These are phyloP conservation scores for Anisodus tanguticus DNA, from an alignment of 257 asterid species.

Conservation along the genomic window DNA sequence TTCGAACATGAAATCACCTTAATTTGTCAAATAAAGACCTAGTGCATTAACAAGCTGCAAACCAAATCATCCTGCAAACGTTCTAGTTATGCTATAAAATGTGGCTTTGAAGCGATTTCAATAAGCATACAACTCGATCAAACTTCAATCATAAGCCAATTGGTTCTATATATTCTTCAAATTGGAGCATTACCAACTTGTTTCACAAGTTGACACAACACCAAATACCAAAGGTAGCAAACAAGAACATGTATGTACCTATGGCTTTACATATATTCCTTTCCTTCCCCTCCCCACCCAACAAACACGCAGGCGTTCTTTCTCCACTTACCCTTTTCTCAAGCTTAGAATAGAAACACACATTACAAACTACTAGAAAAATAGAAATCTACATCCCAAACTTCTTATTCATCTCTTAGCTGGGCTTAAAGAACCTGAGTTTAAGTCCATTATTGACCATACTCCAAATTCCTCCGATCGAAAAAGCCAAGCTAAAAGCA, in stretches of 20 bases:
- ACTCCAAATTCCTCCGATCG: conserved; percentile 98
- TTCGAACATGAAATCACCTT: background rate
- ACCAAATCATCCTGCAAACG: background rate
- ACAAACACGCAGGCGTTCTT: background rate
- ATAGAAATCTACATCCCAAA: background rate
- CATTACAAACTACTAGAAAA: background rate
- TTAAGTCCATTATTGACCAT: conserved; percentile 85
- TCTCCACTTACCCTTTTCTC: conserved; percentile 10
- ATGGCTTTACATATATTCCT: background rate
- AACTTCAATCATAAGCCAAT: background rate
- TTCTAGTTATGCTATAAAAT: background rate
- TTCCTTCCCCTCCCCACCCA: background rate
- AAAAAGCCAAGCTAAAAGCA: conserved; percentile 90
- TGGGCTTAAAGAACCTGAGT: conserved; percentile 89
- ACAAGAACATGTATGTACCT: conserved; percentile 21
- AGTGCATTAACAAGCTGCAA: background rate
- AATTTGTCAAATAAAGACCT: background rate
- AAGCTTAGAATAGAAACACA: conserved; percentile 6
- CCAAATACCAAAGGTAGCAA: background rate
- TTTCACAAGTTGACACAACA: background rate
- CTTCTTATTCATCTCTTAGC: conserved; percentile 30
- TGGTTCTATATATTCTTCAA: conserved; percentile 14
- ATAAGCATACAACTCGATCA: background rate
- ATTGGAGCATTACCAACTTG: background rate
- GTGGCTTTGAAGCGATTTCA: background rate